Evolutionary conservation across 768 basidiomycete species (phyloP).

Genomic region (Termitomyces sp.): DNA sequence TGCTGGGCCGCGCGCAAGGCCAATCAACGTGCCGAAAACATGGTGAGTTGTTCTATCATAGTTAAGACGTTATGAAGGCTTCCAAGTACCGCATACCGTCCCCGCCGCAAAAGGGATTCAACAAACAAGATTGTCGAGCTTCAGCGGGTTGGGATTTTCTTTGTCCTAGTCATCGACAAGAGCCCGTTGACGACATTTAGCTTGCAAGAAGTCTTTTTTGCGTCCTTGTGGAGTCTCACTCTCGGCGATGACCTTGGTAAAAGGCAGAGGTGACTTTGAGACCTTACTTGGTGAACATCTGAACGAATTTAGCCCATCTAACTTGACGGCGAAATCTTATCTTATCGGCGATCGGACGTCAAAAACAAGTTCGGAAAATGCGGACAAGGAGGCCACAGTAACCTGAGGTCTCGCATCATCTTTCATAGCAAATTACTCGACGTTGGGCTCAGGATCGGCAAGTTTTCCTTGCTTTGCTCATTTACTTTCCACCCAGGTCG

Average conservation of each 20-base stretch:
- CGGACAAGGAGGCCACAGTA: too few species aligned
- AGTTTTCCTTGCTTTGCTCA: too few species aligned
- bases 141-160: conserved; percentile 18
- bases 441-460: too few species aligned
- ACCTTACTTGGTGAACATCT: background rate
- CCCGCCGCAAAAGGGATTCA: too few species aligned
- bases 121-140: conserved; percentile 13
- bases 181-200: too few species aligned
- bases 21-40: conserved; percentile 24
- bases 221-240: background rate
- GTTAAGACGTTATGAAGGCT: background rate
- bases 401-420: too few species aligned
- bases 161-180: conserved; percentile 21
- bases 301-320: background rate
- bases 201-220: background rate
- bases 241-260: background rate
- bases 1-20: conserved; percentile 17
- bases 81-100: too few species aligned
- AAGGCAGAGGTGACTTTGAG: background rate
- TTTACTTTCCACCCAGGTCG: background rate
- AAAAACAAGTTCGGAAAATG: too few species aligned
- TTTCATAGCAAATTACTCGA: too few species aligned
- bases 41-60: conserved; percentile 18
- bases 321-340: background rate
- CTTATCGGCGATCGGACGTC: background rate